Evolutionary conservation across 2,329 filamentous ascomycete genomes (phyloP).

Genomic region (Fusarium sp.): DNA sequence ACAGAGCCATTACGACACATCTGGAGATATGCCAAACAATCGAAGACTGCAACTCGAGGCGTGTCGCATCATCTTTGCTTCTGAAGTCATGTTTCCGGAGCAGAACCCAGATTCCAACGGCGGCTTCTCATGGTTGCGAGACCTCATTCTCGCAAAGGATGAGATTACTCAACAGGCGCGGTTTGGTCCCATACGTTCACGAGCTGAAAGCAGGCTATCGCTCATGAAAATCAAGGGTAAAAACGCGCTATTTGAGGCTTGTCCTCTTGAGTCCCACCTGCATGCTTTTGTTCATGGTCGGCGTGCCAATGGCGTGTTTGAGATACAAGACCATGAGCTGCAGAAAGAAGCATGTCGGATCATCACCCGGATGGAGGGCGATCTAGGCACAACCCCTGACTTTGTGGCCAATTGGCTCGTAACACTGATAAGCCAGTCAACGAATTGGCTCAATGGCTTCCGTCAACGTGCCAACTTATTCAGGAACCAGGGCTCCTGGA

Average conservation of each 20-base stretch:
- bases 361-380: slow-evolving; percentile 32
- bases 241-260: slow-evolving; percentile 33
- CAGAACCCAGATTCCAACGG: slow-evolving; percentile 13
- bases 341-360: slow-evolving; percentile 30
- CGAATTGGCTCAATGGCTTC: slow-evolving; percentile 25
- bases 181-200: slow-evolving; percentile 32
- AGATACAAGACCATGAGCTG: slow-evolving; percentile 14
- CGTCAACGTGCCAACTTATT: slow-evolving; percentile 13
- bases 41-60: slow-evolving; percentile 32
- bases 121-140: slow-evolving; percentile 31
- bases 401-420: slow-evolving; percentile 38
- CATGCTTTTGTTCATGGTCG: slow-evolving; percentile 15
- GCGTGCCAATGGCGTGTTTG: neutral
- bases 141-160: slow-evolving; percentile 27
- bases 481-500: neutral
- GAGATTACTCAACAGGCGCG: slow-evolving; percentile 29
- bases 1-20: slow-evolving; percentile 30
- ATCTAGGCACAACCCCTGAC: slow-evolving; percentile 28
- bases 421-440: slow-evolving; percentile 20
- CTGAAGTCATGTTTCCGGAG: slow-evolving; percentile 34
- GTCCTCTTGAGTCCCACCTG: slow-evolving; percentile 30
- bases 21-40: slow-evolving; percentile 30
- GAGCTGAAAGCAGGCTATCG: slow-evolving; percentile 28
- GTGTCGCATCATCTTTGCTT: slow-evolving; percentile 41
- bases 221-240: slow-evolving; percentile 32